These are phyloP conservation scores for Ambrosiella beaveri DNA, from an alignment of 2,329 filamentous ascomycete species.

Conservation along the genomic window DNA sequence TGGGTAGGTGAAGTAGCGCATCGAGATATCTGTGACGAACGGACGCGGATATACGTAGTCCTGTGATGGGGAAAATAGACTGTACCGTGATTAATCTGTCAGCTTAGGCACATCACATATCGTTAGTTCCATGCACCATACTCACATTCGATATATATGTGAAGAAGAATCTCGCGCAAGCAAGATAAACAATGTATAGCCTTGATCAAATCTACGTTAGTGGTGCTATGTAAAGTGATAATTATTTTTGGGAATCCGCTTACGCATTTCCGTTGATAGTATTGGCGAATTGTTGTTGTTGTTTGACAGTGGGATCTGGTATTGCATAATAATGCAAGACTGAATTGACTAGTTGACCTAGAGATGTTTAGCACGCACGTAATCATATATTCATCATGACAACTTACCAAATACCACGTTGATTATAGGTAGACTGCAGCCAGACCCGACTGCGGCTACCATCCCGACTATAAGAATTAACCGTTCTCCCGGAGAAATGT, in stretches of 20 bases:
- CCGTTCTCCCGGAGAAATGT: conserved; percentile 7
- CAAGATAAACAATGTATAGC: conserved; percentile 18
- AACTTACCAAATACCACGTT: conserved; percentile 21
- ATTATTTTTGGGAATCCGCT: background rate
- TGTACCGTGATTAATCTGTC: background rate
- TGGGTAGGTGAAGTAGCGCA: conserved; percentile 30
- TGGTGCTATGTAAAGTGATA: background rate
- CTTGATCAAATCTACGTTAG: background rate
- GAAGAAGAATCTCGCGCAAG: conserved; percentile 19
- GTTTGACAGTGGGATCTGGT: background rate
- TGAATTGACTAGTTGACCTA: conserved; percentile 5
- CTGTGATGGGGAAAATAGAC: conserved; percentile 26
- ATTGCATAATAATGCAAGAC: conserved; percentile 3
- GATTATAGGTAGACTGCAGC: conserved; percentile 19
- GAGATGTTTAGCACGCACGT: background rate
- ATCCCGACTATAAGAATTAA: conserved; percentile 6
- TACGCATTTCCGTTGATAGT: background rate
- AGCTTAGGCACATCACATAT: background rate
- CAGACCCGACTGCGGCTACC: conserved; percentile 11
- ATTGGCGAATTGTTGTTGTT: background rate
- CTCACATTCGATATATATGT: conserved; percentile 20
- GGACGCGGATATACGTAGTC: conserved; percentile 31
- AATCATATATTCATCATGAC: background rate
- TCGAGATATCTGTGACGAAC: conserved; percentile 32
- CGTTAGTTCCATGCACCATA: background rate